These are phyloP conservation scores for Asterella californica DNA, from an alignment of 225 moss, liverwort and hornwort genomes.

Conservation along the genomic window DNA sequence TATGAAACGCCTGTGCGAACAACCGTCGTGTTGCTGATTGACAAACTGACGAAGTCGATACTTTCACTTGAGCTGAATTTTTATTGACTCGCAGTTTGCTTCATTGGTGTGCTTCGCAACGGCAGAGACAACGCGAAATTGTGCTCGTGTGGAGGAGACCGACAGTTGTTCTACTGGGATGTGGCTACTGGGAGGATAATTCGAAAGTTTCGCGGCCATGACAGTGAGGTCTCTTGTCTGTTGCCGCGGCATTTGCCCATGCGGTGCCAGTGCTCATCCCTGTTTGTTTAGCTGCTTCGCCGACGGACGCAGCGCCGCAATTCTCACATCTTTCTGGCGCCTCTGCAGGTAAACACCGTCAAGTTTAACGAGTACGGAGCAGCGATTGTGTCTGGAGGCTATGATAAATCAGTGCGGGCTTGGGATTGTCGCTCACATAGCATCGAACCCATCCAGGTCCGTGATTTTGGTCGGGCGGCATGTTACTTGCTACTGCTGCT, in stretches of 20 bases:
- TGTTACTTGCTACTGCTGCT: neutral
- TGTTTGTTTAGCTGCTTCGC: neutral
- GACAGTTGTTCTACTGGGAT: conserved; percentile 90
- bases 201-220: conserved; percentile 95
- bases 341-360: conserved; percentile 75
- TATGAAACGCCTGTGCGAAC: no score
- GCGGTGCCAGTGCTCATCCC: neutral
- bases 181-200: conserved; percentile 87
- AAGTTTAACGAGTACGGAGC: conserved; percentile 86
- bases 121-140: conserved; percentile 68
- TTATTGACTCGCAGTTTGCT: no score
- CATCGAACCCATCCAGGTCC: conserved; percentile 87
- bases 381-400: conserved; percentile 81
- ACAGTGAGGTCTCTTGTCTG: conserved; percentile 62
- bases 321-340: conserved; percentile 1
- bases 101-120: no score
- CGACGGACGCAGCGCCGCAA: neutral
- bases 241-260: neutral
- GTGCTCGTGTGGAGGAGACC: conserved; percentile 67
- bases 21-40: no score
- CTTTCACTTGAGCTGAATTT: no score
- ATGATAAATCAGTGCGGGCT: conserved; percentile 82
- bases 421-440: conserved; percentile 97
- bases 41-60: no score
- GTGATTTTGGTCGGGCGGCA: no score